Evolutionary conservation across 2,329 filamentous ascomycete species (phyloP).

Genomic region (Acephala macrosclerotiorum): DNA sequence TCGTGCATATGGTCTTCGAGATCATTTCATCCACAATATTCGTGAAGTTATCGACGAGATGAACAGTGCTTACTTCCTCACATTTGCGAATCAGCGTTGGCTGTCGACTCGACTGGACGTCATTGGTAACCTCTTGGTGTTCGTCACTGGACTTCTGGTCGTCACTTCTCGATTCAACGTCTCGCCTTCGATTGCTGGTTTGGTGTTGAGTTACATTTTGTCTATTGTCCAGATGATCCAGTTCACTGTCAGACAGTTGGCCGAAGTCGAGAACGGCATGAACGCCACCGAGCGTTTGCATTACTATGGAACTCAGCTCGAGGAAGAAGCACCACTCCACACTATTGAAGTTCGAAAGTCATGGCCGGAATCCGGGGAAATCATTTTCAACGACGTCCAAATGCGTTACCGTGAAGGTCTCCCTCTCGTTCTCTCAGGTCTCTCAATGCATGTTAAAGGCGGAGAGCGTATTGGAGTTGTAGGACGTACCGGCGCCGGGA

Average conservation of each 20-base stretch:
- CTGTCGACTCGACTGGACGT: slow-evolving; percentile 83
- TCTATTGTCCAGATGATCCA: slow-evolving; percentile 95
- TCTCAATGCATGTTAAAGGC: slow-evolving; percentile 75
- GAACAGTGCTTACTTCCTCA: slow-evolving; percentile 93
- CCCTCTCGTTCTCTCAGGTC: slow-evolving; percentile 74
- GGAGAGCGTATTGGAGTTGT: slow-evolving; percentile 85
- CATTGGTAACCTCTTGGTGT: slow-evolving; percentile 85
- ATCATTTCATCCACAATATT: slow-evolving; percentile 76
- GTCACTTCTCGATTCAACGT: slow-evolving; percentile 90
- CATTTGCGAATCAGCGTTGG: slow-evolving; percentile 96
- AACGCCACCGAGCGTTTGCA: slow-evolving; percentile 92
- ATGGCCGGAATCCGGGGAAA: slow-evolving; percentile 90
- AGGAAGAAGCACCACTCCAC: slow-evolving; percentile 87
- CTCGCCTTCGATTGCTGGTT: slow-evolving; percentile 81
- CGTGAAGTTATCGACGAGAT: slow-evolving; percentile 83
- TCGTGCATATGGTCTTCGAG: slow-evolving; percentile 84
- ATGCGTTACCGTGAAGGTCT: slow-evolving; percentile 80
- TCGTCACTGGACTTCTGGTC: slow-evolving; percentile 87
- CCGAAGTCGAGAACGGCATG: slow-evolving; percentile 98
- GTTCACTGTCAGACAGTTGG: slow-evolving; percentile 91
- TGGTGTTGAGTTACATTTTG: slow-evolving; percentile 93
- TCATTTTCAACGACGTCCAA: slow-evolving; percentile 75
- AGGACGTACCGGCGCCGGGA: slow-evolving; percentile 82
- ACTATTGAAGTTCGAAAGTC: slow-evolving; percentile 73
- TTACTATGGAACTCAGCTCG: slow-evolving; percentile 86